A percentile compares a stretch with the other conserved stretches of the same genome.
phyloP scores from a whole-genome alignment of 2,329 filamentous ascomycete species.

The Hymenoscyphus fraxineus region DNA sequence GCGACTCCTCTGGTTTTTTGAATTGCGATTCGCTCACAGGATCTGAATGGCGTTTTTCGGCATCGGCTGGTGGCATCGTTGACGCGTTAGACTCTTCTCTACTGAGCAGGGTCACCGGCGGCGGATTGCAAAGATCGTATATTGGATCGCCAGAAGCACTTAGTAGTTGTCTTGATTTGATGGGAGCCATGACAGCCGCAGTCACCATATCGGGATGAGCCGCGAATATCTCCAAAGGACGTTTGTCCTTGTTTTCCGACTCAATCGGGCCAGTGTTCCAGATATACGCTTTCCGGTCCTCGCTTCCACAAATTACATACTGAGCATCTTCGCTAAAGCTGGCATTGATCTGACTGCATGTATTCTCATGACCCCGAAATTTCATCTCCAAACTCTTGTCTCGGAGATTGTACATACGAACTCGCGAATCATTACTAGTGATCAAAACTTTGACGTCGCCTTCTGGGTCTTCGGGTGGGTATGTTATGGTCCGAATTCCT shows the following conservation, averaged over 20 bases:
- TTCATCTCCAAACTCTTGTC: constrained; percentile 85
- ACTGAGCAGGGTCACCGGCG: constrained; percentile 77
- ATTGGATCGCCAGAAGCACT: constrained; percentile 79
- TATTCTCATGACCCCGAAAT: constrained; percentile 87
- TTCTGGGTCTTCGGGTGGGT: constrained; percentile 53
- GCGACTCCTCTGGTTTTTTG: constrained; percentile 60
- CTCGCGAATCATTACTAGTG: constrained; percentile 90
- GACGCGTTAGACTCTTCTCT: constrained; percentile 59
- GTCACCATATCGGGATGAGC: constrained; percentile 87
- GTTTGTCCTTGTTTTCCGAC: constrained; percentile 62
- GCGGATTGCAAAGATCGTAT: constrained; percentile 95
- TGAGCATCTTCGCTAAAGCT: constrained; percentile 81
- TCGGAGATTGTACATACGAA: constrained; percentile 82
- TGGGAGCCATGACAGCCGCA: constrained; percentile 80
- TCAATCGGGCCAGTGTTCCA: constrained; percentile 69
- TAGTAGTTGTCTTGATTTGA: constrained; percentile 71
- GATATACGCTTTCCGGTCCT: constrained; percentile 85
- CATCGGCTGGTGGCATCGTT: constrained; percentile 37
- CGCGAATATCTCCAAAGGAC: constrained; percentile 83
- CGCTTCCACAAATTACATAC: constrained; percentile 88
- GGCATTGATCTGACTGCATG: constrained; percentile 84
- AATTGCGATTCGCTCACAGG: constrained; percentile 32
- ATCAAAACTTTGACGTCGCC: constrained; percentile 76
- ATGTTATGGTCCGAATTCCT: constrained; percentile 72
- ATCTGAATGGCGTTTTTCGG: constrained; percentile 29